phyloP scores from a whole-genome alignment of 345 rosid genomes.

The Moringa oleifera region DNA sequence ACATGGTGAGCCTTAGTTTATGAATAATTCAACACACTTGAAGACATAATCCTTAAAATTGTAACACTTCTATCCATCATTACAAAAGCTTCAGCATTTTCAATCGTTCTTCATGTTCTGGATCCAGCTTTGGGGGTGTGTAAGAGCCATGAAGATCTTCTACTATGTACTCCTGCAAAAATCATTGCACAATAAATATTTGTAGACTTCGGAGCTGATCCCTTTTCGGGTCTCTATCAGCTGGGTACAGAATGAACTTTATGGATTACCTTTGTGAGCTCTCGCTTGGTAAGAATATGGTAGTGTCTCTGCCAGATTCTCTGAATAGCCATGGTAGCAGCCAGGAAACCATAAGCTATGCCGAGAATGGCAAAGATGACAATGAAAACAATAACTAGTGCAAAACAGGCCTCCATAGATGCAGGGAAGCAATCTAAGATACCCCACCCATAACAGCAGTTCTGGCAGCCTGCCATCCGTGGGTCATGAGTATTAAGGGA shows the following conservation, averaged over 20 bases:
- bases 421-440: conserved; percentile 95
- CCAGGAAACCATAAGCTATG: conserved; percentile 91
- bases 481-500: conserved; percentile 75
- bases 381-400: conserved; percentile 72
- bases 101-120: conserved; percentile 69
- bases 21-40: conserved; percentile 6
- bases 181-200: too few species aligned
- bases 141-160: conserved; percentile 91
- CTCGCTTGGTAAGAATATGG: conserved; percentile 86
- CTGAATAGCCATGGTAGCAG: conserved; percentile 89
- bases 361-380: conserved; percentile 89
- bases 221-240: neutral
- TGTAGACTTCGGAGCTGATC: neutral
- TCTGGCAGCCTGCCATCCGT: conserved; percentile 89
- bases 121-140: conserved; percentile 70
- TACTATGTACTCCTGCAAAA: conserved; percentile 69
- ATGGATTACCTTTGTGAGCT: conserved; percentile 62
- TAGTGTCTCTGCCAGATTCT: conserved; percentile 97
- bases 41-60: neutral
- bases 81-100: conserved; percentile 80
- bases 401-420: conserved; percentile 93
- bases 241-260: neutral
- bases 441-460: conserved; percentile 98
- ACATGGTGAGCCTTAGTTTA: conserved; percentile 3
- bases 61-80: conserved; percentile 2